Percentiles rank a stretch among this genome's conserved stretches.
phyloP scores from a whole-genome alignment of 257 asterid species.

The Ilex asprella region DNA sequence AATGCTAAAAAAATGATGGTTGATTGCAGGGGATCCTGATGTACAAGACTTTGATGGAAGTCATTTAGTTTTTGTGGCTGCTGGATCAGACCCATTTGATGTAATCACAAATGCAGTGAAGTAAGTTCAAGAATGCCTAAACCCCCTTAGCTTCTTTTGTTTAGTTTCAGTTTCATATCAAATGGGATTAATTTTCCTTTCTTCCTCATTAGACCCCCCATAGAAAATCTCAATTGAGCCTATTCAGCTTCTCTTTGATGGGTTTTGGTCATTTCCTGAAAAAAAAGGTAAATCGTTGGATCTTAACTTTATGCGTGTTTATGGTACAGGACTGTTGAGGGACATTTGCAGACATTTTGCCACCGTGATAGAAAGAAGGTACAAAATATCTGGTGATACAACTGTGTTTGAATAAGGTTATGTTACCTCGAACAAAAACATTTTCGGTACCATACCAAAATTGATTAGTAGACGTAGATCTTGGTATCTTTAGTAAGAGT shows the following conservation, averaged over 20 bases:
- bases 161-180: too few relatives aligned
- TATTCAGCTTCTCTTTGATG: too few relatives aligned
- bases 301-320: background rate
- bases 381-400: background rate
- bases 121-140: conserved; percentile 28
- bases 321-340: conserved; percentile 64
- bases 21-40: conserved; percentile 70
- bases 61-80: conserved; percentile 73
- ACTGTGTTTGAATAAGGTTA: too few relatives aligned
- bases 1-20: conserved; percentile 5
- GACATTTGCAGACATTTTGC: conserved; percentile 69
- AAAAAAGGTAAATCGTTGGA: background rate
- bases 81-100: conserved; percentile 93
- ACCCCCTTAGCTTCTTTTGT: too few relatives aligned
- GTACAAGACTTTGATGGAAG: conserved; percentile 85
- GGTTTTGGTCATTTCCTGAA: too few relatives aligned
- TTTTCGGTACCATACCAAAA: too few relatives aligned
- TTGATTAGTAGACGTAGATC: background rate
- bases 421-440: background rate
- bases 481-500: background rate
- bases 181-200: too few relatives aligned
- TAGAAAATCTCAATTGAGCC: too few relatives aligned
- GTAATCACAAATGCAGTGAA: conserved; percentile 83
- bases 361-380: conserved; percentile 95
- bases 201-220: too few relatives aligned